Evolutionary conservation across 495 filamentous ascomycete genomes (phyloP).

Genomic region (Symbiotaphrina buchneri): DNA sequence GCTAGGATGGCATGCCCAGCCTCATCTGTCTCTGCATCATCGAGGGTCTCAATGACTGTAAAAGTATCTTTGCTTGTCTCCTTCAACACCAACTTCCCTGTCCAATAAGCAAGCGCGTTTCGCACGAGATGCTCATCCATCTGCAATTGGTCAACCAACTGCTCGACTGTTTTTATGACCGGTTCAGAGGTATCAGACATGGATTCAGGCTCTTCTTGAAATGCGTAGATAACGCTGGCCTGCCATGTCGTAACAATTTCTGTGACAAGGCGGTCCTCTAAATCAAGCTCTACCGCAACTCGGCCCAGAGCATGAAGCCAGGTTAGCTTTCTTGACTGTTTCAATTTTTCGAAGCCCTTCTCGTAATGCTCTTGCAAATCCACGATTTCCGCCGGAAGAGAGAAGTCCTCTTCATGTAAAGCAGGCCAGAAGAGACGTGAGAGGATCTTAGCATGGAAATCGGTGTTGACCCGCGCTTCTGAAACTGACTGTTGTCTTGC

Average conservation of each 20-base stretch:
- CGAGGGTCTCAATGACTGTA: slow-evolving; percentile 39
- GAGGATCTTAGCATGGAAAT: slow-evolving; percentile 59
- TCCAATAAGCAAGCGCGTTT: slow-evolving; percentile 72
- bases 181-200: slow-evolving; percentile 6
- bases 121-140: slow-evolving; percentile 61
- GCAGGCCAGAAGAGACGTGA: slow-evolving; percentile 90
- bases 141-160: slow-evolving; percentile 38
- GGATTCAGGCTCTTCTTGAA: too few species aligned
- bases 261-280: slow-evolving; percentile 55
- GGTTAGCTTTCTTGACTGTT: slow-evolving; percentile 61
- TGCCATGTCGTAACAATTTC: slow-evolving; percentile 69
- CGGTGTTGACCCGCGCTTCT: slow-evolving; percentile 2
- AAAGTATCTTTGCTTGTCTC: slow-evolving; percentile 29
- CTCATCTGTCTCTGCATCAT: slow-evolving; percentile 16
- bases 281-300: slow-evolving; percentile 58
- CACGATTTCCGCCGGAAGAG: slow-evolving; percentile 38
- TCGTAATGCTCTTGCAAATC: slow-evolving; percentile 48
- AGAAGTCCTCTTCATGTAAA: slow-evolving; percentile 54
- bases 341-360: slow-evolving; percentile 53
- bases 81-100: slow-evolving; percentile 49
- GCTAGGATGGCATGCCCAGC: slow-evolving; percentile 15
- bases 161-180: slow-evolving; percentile 27
- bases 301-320: slow-evolving; percentile 72
- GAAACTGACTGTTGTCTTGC: slow-evolving; percentile 1
- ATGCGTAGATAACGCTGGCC: slow-evolving; percentile 76